Evolutionary conservation across 2,329 filamentous ascomycete genomes (phyloP).

Genomic region (Botrytis paeoniae): DNA sequence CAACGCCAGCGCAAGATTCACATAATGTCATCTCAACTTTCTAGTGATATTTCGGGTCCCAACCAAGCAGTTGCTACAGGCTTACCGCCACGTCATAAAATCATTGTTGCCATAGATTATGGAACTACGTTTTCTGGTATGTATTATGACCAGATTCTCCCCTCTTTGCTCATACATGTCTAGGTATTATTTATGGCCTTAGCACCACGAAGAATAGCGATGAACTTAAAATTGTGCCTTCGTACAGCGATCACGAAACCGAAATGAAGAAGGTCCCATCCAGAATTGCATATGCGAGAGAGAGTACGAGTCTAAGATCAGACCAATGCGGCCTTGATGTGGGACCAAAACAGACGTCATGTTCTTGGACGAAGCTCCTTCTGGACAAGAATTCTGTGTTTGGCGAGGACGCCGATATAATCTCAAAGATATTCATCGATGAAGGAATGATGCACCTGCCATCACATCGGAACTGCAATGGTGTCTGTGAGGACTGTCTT

Average conservation of each 20-base stretch:
- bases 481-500: conserved; percentile 30
- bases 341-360: conserved; percentile 24
- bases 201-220: conserved; percentile 21
- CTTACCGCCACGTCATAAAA: conserved; percentile 19
- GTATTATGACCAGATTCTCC: not conserved
- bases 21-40: not conserved
- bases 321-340: conserved; percentile 29
- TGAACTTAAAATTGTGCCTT: conserved; percentile 17
- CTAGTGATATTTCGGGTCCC: not conserved
- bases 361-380: conserved; percentile 33
- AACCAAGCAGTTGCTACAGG: not conserved
- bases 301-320: conserved; percentile 14
- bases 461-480: conserved; percentile 15
- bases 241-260: not conserved
- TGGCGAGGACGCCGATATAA: conserved; percentile 22
- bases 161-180: not conserved
- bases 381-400: conserved; percentile 27
- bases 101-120: conserved; percentile 32
- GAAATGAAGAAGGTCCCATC: conserved; percentile 23
- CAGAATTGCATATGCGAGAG: conserved; percentile 25
- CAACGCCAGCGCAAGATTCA: not conserved
- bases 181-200: conserved; percentile 23
- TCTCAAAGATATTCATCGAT: conserved; percentile 17
- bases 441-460: conserved; percentile 26
- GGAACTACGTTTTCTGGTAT: conserved; percentile 32